Base-by-base conservation (phyloP, 805 yeast species). In the Zygoascus tannicola region DNA sequence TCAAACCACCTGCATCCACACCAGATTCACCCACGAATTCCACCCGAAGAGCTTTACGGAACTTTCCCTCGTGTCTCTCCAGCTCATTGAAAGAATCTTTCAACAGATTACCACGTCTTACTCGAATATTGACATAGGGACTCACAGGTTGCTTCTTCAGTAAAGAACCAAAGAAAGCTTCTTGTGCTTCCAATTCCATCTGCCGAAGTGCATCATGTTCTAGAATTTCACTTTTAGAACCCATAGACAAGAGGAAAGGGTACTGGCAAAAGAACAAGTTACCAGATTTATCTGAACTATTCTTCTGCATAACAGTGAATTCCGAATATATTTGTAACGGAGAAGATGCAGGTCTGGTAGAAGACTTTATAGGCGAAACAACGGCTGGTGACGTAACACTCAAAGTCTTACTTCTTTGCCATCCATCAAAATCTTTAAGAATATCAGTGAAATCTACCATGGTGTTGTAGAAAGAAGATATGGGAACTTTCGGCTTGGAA, bases 1-100 rank as follows among this genome's bases (percentile, higher is more conserved):
- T 77, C 46, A 90, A 69, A 0, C 98, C 98, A 2, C 98, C 97
- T 0, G 87, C 97, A 65, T 90, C 98, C 19, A 90, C 75, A 0
- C 97, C 98, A 0, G 88, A 94, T 57, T 90, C 98, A 47, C 80
- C 80, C 3, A 81, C 65, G 59, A 92, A 90, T 54, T 84, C 88
- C 5, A 92, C 81, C 49, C 77, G 73, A 23, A 90, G 62, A 1
- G 85, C 74, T 56, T 88, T 87, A 53, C 81, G 78, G 46, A 87
- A 67, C 55, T 84, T 85, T 8, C 60, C 59, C 2, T 68, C 62
- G 52, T 78, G 73, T 30, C 82, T 75, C 26, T 76, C 70, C 5
- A 75, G 65, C 38, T 59, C 60, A 10, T 53, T 54, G 36, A 92
- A 61, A 1, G 97, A 86, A 59, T 90, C 98, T 35, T 71, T 73